Conservation (phyloP, 1,139 yeast species). For the Wickerhamomyces sp. region DNA sequence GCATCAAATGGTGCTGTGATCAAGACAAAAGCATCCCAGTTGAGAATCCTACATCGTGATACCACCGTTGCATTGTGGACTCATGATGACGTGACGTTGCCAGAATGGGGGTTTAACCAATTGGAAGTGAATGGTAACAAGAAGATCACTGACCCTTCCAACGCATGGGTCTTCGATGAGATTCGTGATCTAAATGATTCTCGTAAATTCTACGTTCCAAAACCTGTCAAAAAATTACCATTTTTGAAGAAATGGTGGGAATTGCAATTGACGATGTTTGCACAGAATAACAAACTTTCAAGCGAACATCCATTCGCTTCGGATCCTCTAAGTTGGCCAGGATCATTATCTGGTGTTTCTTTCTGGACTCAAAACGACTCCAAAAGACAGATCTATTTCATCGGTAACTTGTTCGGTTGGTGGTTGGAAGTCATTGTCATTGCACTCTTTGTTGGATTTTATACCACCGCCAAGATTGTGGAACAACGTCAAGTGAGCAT, state of each 20-base stretch:
- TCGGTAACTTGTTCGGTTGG: constrained; percentile 91
- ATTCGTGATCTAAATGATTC: constrained; percentile 62
- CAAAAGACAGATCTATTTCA: constrained; percentile 75
- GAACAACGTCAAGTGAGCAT: constrained; percentile 72
- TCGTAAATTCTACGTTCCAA: constrained; percentile 53
- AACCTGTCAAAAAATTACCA: constrained; percentile 52
- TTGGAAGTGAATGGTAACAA: constrained; percentile 96
- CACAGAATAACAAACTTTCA: constrained; percentile 81
- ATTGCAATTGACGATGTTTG: constrained; percentile 83
- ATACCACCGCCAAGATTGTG: constrained; percentile 43
- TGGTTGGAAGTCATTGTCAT: constrained; percentile 76
- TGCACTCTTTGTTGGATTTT: constrained; percentile 56
- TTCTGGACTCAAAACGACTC: constrained; percentile 81
- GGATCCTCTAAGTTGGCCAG: constrained; percentile 93
- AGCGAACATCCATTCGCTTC: constrained; percentile 96
- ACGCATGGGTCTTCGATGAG: constrained; percentile 73
- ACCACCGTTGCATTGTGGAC: constrained; percentile 96
- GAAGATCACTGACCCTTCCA: constrained; percentile 59
- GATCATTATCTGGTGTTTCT: constrained; percentile 84
- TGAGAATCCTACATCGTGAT: constrained; percentile 74
- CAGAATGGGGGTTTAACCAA: constrained; percentile 92
- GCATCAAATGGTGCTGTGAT: constrained; percentile 44
- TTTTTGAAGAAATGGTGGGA: constrained; percentile 88
- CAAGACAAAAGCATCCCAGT: constrained; percentile 63
- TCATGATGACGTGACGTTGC: constrained; percentile 72